phyloP scores from a whole-genome alignment of 1,284 basidiomycete genomes.

The Ustilago loliicola region DNA sequence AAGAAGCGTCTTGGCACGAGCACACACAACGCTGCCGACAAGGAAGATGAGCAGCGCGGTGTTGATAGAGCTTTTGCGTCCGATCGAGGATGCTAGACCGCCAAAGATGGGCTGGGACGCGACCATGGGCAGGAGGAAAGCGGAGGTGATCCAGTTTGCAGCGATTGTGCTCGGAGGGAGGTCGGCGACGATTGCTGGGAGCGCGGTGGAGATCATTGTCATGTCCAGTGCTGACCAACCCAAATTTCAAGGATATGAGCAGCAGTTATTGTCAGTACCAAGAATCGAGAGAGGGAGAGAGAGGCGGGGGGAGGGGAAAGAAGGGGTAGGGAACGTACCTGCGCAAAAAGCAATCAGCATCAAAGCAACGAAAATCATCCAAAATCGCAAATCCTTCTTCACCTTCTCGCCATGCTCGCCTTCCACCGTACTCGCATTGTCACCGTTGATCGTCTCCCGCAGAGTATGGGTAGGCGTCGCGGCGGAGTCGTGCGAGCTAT shows the following conservation, averaged over 20 bases:
- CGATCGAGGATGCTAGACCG: slow-evolving; percentile 49
- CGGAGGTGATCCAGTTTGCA: slow-evolving; percentile 52
- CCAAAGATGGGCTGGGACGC: slow-evolving; percentile 56
- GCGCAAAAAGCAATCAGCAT: slow-evolving; percentile 29
- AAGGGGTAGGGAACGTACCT: neutral
- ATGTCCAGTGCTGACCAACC: slow-evolving; percentile 28
- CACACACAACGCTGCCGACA: slow-evolving; percentile 44
- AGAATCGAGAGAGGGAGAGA: neutral
- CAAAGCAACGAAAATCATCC: slow-evolving; percentile 29
- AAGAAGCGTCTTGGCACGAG: slow-evolving; percentile 33
- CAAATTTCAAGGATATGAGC: neutral
- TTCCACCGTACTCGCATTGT: neutral
- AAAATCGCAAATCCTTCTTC: slow-evolving; percentile 30
- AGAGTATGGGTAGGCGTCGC: neutral
- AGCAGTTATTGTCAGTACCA: neutral
- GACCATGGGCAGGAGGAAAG: slow-evolving; percentile 49
- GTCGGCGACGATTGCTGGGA: slow-evolving; percentile 44
- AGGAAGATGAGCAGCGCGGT: slow-evolving; percentile 49
- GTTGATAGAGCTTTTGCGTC: slow-evolving; percentile 37
- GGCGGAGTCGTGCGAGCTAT: neutral
- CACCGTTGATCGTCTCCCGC: neutral
- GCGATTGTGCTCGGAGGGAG: slow-evolving; percentile 40
- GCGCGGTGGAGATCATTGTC: slow-evolving; percentile 58
- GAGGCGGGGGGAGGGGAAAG: neutral
- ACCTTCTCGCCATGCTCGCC: slow-evolving; percentile 10